phyloP scores from a whole-genome alignment of 83 land plant genomes.

The Picea abies region DNA sequence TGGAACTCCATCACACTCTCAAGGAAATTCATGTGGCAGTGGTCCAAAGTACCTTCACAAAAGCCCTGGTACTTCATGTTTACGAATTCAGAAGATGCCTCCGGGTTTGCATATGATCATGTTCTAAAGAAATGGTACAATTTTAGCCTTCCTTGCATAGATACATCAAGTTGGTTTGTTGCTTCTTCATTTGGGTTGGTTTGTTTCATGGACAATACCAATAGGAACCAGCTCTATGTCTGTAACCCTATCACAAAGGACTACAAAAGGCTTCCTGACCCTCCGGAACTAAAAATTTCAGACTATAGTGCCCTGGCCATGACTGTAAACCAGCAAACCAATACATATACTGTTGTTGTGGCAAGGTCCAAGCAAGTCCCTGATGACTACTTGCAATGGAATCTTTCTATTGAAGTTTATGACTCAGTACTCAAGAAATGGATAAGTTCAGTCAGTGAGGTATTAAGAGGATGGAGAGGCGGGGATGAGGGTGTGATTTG shows the following conservation, averaged over 20 bases:
- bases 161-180: slow-evolving; percentile 53
- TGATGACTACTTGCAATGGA: slow-evolving; percentile 69
- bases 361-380: slow-evolving; percentile 78
- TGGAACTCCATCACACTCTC: slow-evolving; percentile 67
- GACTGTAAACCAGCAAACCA: slow-evolving; percentile 46
- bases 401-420: slow-evolving; percentile 66
- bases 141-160: slow-evolving; percentile 66
- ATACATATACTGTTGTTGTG: slow-evolving; percentile 46
- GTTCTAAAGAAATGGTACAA: slow-evolving; percentile 66
- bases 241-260: slow-evolving; percentile 77
- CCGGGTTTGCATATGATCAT: slow-evolving; percentile 76
- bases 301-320: slow-evolving; percentile 79
- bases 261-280: slow-evolving; percentile 39
- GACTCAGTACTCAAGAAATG: slow-evolving; percentile 56
- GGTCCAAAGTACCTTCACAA: slow-evolving; percentile 31
- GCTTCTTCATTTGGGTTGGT: slow-evolving; percentile 82
- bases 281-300: slow-evolving; percentile 46
- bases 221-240: slow-evolving; percentile 47
- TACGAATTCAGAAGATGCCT: slow-evolving; percentile 49
- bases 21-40: slow-evolving; percentile 44
- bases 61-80: slow-evolving; percentile 95
- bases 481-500: slow-evolving; percentile 87
- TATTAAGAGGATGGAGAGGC: slow-evolving; percentile 78
- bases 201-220: slow-evolving; percentile 74
- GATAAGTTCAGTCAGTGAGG: slow-evolving; percentile 49